Evolutionary conservation across 2,329 filamentous ascomycete genomes (phyloP).

Genomic region (Fulvia fulva): DNA sequence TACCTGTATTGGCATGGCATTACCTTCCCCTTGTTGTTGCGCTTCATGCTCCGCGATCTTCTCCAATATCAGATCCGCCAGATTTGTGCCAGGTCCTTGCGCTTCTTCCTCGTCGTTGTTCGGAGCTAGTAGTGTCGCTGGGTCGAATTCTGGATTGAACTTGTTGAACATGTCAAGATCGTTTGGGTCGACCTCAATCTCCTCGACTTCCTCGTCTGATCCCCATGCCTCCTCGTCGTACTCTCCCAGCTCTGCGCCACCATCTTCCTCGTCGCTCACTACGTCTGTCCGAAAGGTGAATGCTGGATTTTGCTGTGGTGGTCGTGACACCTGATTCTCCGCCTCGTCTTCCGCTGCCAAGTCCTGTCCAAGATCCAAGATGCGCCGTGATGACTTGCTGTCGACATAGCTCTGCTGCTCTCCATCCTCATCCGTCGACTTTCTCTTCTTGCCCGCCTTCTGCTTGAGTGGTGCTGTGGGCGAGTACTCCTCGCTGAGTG

Average conservation of each 20-base stretch:
- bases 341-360: slow-evolving; percentile 75
- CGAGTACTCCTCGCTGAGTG: slow-evolving; percentile 82
- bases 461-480: slow-evolving; percentile 66
- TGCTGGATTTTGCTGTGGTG: slow-evolving; percentile 53
- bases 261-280: slow-evolving; percentile 41
- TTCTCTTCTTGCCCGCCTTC: slow-evolving; percentile 62
- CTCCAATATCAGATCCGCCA: slow-evolving; percentile 87
- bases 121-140: slow-evolving; percentile 65
- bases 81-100: slow-evolving; percentile 58
- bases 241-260: slow-evolving; percentile 51
- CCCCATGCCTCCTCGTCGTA: slow-evolving; percentile 64
- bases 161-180: slow-evolving; percentile 89
- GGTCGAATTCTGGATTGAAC: slow-evolving; percentile 73
- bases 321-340: slow-evolving; percentile 42
- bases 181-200: slow-evolving; percentile 76
- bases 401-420: slow-evolving; percentile 69
- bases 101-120: slow-evolving; percentile 43
- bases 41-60: slow-evolving; percentile 93
- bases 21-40: slow-evolving; percentile 50
- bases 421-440: slow-evolving; percentile 54
- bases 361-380: slow-evolving; percentile 84
- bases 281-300: slow-evolving; percentile 67
- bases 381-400: slow-evolving; percentile 81
- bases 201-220: slow-evolving; percentile 62
- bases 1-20: slow-evolving; percentile 54